Conservation (phyloP, 441 rosid genomes). For the Jatropha multifida region DNA sequence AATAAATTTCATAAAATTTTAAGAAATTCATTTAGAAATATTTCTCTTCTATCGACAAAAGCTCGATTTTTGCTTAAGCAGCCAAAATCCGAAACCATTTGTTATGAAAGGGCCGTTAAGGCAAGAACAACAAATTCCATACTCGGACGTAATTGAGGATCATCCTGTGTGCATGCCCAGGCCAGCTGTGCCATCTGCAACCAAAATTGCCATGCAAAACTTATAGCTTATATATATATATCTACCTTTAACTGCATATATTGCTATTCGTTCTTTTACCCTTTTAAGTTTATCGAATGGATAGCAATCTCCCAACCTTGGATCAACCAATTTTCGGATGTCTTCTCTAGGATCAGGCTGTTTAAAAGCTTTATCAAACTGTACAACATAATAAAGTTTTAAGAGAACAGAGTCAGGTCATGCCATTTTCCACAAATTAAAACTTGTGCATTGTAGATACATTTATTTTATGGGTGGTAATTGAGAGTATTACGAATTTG, state of each 20-base stretch:
- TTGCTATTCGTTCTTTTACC: slow-evolving; percentile 35
- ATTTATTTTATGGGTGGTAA: too few relatives aligned
- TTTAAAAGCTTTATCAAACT: slow-evolving; percentile 76
- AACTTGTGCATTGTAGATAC: too few relatives aligned
- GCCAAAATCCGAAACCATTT: slow-evolving; percentile 74
- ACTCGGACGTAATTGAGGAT: slow-evolving; percentile 69
- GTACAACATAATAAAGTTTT: slow-evolving; percentile 11
- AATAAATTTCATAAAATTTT: too few relatives aligned
- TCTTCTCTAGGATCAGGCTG: slow-evolving; percentile 60
- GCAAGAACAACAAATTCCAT: slow-evolving; percentile 92
- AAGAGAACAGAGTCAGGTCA: not conserved
- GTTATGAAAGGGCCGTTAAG: slow-evolving; percentile 72
- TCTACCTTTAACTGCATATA: too few relatives aligned
- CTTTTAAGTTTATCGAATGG: slow-evolving; percentile 64
- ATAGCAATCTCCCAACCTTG: slow-evolving; percentile 69
- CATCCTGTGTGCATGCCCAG: slow-evolving; percentile 77
- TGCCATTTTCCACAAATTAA: not conserved
- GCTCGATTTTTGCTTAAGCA: slow-evolving; percentile 70
- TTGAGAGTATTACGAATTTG: not conserved
- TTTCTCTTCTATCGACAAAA: slow-evolving; percentile 39
- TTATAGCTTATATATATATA: not conserved
- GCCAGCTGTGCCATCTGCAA: slow-evolving; percentile 86
- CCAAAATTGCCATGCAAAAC: not conserved
- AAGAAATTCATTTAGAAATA: too few relatives aligned
- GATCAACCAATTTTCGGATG: slow-evolving; percentile 59